These are phyloP conservation scores for Mortierella sp. DNA, from an alignment of 371 early-diverging fungal genomes.

Conservation along the genomic window DNA sequence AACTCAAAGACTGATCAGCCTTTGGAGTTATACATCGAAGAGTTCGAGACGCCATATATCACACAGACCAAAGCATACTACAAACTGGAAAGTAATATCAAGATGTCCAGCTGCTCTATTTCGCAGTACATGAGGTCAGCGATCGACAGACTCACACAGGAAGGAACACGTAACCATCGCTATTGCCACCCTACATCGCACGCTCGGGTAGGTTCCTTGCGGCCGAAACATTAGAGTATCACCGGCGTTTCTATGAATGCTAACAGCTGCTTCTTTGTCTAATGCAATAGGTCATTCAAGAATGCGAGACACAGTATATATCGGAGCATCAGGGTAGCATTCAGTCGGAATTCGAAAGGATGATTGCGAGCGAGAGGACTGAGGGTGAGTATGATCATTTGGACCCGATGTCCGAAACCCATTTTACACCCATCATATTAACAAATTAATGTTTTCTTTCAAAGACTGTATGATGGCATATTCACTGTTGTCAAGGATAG, in stretches of 20 bases:
- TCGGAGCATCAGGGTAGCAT: constrained; percentile 74
- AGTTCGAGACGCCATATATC: constrained; percentile 83
- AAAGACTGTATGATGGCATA: constrained; percentile 83
- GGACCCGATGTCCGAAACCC: too few species aligned
- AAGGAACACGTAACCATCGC: constrained; percentile 41
- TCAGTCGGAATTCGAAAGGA: constrained; percentile 75
- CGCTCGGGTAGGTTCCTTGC: constrained; percentile 57
- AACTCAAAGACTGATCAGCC: constrained; percentile 78
- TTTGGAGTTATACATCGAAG: constrained; percentile 79
- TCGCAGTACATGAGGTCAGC: constrained; percentile 80
- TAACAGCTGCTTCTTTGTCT: background rate
- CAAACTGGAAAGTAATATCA: constrained; percentile 72
- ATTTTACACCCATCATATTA: too few species aligned
- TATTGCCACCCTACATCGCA: constrained; percentile 80
- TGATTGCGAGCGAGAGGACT: constrained; percentile 74
- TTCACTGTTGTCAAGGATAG: constrained; percentile 69
- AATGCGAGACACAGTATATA: constrained; percentile 82
- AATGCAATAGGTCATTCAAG: constrained; percentile 67
- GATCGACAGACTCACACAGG: constrained; percentile 47
- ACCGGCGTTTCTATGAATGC: background rate
- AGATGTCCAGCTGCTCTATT: constrained; percentile 67
- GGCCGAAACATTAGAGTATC: background rate
- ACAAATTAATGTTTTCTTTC: background rate
- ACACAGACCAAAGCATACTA: constrained; percentile 79
- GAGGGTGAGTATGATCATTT: constrained; percentile 73